Evolutionary conservation across 306 rosid genomes (phyloP).

Genomic region (Castanospermum australe): DNA sequence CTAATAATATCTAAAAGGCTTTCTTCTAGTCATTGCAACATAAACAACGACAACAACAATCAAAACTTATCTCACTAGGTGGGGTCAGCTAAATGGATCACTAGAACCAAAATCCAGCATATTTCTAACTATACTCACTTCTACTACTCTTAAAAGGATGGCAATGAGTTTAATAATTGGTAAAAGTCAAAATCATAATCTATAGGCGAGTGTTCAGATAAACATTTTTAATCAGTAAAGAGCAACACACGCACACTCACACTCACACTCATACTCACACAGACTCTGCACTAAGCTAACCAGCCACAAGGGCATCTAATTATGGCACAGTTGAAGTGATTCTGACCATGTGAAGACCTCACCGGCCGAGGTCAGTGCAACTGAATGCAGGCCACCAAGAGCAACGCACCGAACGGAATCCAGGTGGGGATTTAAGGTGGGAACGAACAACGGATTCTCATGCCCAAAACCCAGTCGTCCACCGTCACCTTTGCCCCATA

Average conservation of each 20-base stretch:
- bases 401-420: slow-evolving; percentile 50
- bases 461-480: slow-evolving; percentile 91
- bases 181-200: not conserved
- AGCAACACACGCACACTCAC: not conserved
- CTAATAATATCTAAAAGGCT: not conserved
- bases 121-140: not conserved
- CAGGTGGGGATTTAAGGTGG: slow-evolving; percentile 72
- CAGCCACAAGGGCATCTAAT: not conserved
- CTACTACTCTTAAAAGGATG: not conserved
- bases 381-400: slow-evolving; percentile 86
- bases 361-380: slow-evolving; percentile 61
- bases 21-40: not conserved
- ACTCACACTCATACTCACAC: not conserved
- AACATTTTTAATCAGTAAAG: not conserved
- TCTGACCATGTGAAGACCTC: slow-evolving; percentile 90
- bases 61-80: too few species aligned
- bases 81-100: too few species aligned
- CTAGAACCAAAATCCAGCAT: not conserved
- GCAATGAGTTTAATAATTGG: not conserved
- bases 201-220: not conserved
- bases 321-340: slow-evolving; percentile 19
- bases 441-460: slow-evolving; percentile 66
- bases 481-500: slow-evolving; percentile 99
- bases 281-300: not conserved
- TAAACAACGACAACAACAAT: too few species aligned